Conservation (phyloP, 2,329 filamentous ascomycete species). For the Polytolypa hystricis region DNA sequence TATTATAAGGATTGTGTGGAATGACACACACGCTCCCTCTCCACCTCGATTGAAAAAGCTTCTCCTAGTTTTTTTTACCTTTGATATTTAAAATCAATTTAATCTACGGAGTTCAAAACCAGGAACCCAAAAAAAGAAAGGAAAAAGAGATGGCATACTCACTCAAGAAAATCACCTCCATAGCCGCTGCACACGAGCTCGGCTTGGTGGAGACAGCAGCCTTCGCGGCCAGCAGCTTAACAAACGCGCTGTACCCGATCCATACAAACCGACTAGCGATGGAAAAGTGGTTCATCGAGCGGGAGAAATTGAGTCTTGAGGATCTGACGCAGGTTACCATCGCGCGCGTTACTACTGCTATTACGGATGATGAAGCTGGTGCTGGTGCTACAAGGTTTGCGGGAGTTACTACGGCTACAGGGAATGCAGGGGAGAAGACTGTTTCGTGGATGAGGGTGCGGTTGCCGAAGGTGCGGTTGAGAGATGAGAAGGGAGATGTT, state of each 20-base stretch:
- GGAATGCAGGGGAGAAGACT: neutral
- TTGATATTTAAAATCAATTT: too few species aligned
- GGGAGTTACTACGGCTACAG: neutral
- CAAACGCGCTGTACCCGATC: neutral
- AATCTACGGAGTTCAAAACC: too few species aligned
- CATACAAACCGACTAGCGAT: too few species aligned
- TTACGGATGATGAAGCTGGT: neutral
- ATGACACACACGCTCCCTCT: too few species aligned
- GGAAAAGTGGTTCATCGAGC: constrained; percentile 2
- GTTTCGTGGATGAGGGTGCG: neutral
- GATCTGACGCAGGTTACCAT: constrained; percentile 1
- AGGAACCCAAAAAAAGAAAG: too few species aligned
- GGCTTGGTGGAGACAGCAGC: neutral
- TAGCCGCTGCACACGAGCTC: neutral
- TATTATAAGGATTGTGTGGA: too few species aligned
- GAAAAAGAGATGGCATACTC: neutral
- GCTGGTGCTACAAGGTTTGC: neutral
- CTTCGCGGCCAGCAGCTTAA: neutral
- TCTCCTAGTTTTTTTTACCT: too few species aligned
- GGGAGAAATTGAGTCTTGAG: constrained; percentile 2
- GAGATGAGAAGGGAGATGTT: neutral
- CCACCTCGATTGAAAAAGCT: too few species aligned
- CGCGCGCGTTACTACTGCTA: neutral
- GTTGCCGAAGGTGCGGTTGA: neutral
- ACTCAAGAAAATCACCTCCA: neutral